A percentile compares a stretch with the other conserved stretches of the same genome.
These are phyloP conservation scores for Chlorella sp. DNA, from an alignment of 139 green algal genomes.

Conservation along the genomic window DNA sequence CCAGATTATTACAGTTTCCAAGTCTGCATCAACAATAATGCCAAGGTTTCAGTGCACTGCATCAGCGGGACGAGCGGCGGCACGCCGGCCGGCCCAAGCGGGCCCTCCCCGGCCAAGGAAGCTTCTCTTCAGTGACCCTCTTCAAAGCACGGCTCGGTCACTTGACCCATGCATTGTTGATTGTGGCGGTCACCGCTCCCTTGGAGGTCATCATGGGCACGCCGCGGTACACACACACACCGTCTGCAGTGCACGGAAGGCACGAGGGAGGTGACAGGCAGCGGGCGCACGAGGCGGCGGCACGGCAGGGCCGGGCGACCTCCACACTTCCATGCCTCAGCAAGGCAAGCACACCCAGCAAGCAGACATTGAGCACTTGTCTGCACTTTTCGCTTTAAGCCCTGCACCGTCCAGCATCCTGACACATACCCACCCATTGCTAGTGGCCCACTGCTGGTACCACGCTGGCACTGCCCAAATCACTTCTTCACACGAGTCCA, in stretches of 20 bases:
- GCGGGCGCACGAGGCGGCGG: too few species aligned
- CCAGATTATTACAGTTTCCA: not conserved
- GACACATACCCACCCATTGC: too few species aligned
- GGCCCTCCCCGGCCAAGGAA: not conserved
- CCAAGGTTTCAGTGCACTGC: not conserved
- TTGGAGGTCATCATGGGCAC: constrained; percentile 79
- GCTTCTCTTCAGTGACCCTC: not conserved
- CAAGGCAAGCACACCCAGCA: not conserved
- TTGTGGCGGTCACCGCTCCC: constrained; percentile 67
- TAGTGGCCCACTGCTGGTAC: too few species aligned
- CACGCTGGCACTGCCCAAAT: too few species aligned
- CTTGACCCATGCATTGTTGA: constrained; percentile 51
- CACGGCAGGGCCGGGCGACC: too few species aligned
- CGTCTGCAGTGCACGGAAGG: constrained; percentile 49
- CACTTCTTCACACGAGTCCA: too few species aligned
- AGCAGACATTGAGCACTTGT: not conserved
- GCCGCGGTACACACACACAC: constrained; percentile 78
- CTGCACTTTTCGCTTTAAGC: too few species aligned
- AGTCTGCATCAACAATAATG: not conserved
- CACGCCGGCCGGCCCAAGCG: not conserved
- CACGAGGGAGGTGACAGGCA: not conserved
- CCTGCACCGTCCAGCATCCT: too few species aligned
- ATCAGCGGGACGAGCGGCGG: not conserved
- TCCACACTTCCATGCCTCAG: not conserved
- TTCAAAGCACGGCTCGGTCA: not conserved